Conservation (phyloP, 257 asterid genomes). For the Misopates orontium region DNA sequence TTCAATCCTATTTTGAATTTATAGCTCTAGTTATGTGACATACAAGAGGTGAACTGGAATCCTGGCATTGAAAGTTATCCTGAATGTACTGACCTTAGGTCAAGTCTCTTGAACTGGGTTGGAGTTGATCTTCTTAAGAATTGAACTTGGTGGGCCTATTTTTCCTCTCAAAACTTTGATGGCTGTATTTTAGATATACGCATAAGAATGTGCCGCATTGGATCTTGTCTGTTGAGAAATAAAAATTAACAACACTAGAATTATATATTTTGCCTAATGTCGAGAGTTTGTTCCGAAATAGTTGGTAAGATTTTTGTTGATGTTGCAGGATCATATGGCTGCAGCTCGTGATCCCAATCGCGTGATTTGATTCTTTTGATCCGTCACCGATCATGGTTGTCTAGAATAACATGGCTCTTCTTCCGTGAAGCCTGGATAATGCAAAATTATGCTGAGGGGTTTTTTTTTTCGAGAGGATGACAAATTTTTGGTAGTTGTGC, state of each 20-base stretch:
- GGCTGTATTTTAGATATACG: too few relatives aligned
- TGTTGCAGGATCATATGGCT: constrained; percentile 87
- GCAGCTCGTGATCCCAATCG: constrained; percentile 86
- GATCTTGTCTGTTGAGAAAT: background rate
- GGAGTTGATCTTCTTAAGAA: too few relatives aligned
- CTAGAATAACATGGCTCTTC: constrained; percentile 18
- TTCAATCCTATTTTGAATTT: background rate
- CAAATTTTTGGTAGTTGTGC: constrained; percentile 29
- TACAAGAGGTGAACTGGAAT: background rate
- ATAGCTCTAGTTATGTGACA: background rate
- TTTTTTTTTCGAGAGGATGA: background rate
- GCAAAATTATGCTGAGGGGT: constrained; percentile 15
- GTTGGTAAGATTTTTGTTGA: constrained; percentile 5
- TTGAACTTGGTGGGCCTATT: too few relatives aligned
- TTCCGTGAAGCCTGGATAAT: constrained; percentile 11
- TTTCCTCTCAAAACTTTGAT: too few relatives aligned
- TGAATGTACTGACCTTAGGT: too few relatives aligned
- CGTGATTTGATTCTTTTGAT: constrained; percentile 41
- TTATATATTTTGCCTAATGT: background rate
- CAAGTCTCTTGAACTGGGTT: too few relatives aligned
- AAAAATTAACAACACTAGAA: background rate
- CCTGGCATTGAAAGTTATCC: background rate
- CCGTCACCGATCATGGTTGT: constrained; percentile 7
- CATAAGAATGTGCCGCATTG: background rate
- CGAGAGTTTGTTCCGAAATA: constrained; percentile 11